Percentiles rank a stretch among this genome's conserved stretches.
Conservation (phyloP, 2,329 filamentous ascomycete species). For the Diaporthe amygdali region DNA sequence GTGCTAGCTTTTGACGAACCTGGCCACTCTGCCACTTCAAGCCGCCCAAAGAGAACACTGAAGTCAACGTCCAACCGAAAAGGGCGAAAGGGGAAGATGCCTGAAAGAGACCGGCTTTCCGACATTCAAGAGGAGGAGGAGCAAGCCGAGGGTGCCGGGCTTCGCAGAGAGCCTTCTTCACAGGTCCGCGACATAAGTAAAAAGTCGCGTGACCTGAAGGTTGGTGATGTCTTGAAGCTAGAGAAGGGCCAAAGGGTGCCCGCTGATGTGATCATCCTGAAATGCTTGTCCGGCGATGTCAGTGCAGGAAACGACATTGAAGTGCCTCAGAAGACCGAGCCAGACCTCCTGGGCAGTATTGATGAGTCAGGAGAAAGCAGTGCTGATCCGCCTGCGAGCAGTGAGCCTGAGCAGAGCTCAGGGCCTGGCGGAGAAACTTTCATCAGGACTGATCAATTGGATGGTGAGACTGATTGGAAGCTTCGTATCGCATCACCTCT, state of each 20-base stretch:
- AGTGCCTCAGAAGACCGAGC: conserved; percentile 39
- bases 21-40: conserved; percentile 35
- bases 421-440: conserved; percentile 83
- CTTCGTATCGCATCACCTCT: conserved; percentile 84
- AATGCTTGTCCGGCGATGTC: conserved; percentile 58
- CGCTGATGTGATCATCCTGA: conserved; percentile 91
- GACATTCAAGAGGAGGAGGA: conserved; percentile 76
- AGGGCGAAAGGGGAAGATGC: conserved; percentile 42
- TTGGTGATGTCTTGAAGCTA: conserved; percentile 94
- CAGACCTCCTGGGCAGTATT: conserved; percentile 47
- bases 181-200: conserved; percentile 72
- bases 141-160: conserved; percentile 49
- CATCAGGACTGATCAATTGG: conserved; percentile 94
- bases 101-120: conserved; percentile 53
- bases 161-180: conserved; percentile 47
- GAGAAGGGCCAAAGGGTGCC: conserved; percentile 92
- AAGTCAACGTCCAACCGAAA: conserved; percentile 50
- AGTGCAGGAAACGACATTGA: conserved; percentile 37
- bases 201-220: conserved; percentile 86
- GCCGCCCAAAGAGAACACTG: conserved; percentile 46
- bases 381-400: conserved; percentile 40
- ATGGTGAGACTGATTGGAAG: conserved; percentile 99
- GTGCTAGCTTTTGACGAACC: conserved; percentile 75
- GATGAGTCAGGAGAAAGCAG: conserved; percentile 36
- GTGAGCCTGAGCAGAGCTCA: conserved; percentile 35